Base-by-base conservation (phyloP, 495 filamentous ascomycete genomes). In the Rhypophila decipiens region DNA sequence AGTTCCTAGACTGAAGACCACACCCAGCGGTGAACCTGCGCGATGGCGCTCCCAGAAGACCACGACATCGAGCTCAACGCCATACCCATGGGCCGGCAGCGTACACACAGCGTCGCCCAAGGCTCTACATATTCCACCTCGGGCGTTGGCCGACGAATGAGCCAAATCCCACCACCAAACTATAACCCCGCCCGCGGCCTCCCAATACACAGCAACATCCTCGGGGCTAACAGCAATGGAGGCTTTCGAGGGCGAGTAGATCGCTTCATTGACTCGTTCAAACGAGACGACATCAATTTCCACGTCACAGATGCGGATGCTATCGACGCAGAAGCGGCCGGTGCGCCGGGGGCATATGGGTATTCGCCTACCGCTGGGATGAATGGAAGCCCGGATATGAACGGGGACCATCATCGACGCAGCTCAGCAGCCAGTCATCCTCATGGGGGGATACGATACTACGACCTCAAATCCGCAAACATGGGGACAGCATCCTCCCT, bases 221-320 rank as follows among this genome's bases (percentile, higher is more conserved):
- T 38, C n/a, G 27, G 34, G n/a, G 31, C 13, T 11, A 31, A 39
- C 12, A 17, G 31, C 20, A n/a, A 13, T 35, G 31, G 39, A 11
- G 44, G 38, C 20, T 21, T 57, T 8, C 48, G 54, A 18, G 44
- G 48, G 31, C 22, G 21, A 1, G 4, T 55, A 20, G n/a, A 33
- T 38, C 38, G 47, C 47, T 62, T 62, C 43, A 51, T 64, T 39
- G 59, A 64, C 53, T 53, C 59, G 0, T 64, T 64, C 44, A 59
- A 59, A 5, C 61, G 59, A 33, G 47, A 58, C 7, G 51, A 60
- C 31, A 24, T 29, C 23, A 33, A 38, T 31, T 35, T 46, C 21
- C 46, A 33, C 21, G 37, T 47, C 31, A 48, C 45, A 20, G 40
- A 38, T 37, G 23, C 49, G 5, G 44, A 45, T 39, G 40, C 31